Evolutionary conservation across 2,329 filamentous ascomycete genomes (phyloP).

Genomic region (Dactylellina parvicollis): DNA sequence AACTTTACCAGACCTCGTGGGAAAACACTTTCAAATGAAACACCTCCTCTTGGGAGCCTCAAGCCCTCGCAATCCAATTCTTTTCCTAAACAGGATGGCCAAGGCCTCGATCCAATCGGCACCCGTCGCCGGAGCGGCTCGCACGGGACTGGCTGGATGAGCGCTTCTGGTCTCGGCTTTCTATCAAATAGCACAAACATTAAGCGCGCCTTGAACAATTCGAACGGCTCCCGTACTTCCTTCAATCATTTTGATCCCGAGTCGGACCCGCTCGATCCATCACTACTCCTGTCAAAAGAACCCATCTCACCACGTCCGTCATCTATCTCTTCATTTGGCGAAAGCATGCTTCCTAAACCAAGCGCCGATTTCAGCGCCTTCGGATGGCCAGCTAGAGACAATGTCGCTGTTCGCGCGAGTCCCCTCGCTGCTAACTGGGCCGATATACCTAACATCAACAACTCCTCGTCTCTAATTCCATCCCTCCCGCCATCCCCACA

Average conservation of each 20-base stretch:
- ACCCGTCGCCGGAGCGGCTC: conserved; percentile 61
- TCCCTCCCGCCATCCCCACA: conserved; percentile 54
- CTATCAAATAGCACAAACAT: conserved; percentile 59
- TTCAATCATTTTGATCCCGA: conserved; percentile 64
- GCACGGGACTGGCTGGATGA: conserved; percentile 64
- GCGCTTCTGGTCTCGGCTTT: conserved; percentile 60
- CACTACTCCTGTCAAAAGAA: conserved; percentile 55
- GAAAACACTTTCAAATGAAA: conserved; percentile 71
- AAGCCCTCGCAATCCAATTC: conserved; percentile 80
- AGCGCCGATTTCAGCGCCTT: conserved; percentile 57
- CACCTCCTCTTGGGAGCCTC: conserved; percentile 74
- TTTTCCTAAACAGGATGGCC: conserved; percentile 68
- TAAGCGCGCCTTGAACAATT: conserved; percentile 53
- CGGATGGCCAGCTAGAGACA: conserved; percentile 56
- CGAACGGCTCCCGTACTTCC: conserved; percentile 57
- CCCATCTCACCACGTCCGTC: conserved; percentile 57
- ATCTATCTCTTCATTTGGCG: conserved; percentile 57
- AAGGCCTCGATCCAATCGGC: conserved; percentile 61
- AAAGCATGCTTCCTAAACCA: conserved; percentile 56
- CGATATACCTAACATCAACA: conserved; percentile 54
- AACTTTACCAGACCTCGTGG: conserved; percentile 65
- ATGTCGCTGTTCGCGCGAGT: conserved; percentile 39
- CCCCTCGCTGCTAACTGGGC: conserved; percentile 55
- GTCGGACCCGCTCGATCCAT: conserved; percentile 58
- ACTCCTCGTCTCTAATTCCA: conserved; percentile 36